Conservation (phyloP, 495 filamentous ascomycete species). For the Cudoniella acicularis region DNA sequence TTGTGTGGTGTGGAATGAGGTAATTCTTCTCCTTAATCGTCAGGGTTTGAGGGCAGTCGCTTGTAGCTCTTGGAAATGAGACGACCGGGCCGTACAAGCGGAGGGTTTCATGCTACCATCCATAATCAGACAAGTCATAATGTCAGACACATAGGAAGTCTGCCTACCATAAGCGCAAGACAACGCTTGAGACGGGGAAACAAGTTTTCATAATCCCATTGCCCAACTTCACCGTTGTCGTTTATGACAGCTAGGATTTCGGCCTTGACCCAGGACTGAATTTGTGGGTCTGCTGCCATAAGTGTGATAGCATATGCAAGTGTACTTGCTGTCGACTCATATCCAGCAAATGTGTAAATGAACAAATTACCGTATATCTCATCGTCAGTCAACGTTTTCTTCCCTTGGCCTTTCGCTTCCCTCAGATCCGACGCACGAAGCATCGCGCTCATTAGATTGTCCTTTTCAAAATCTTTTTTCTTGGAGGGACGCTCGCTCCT, state of each 20-base stretch:
- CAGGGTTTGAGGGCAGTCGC: constrained; percentile 25
- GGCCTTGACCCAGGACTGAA: constrained; percentile 42
- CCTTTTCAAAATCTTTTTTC: background rate
- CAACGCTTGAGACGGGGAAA: constrained; percentile 41
- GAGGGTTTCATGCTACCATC: constrained; percentile 42
- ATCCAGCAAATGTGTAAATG: constrained; percentile 49
- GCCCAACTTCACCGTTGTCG: background rate
- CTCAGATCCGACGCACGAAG: constrained; percentile 20
- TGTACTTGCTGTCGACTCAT: constrained; percentile 51
- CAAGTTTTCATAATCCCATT: constrained; percentile 28
- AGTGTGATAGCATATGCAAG: constrained; percentile 45
- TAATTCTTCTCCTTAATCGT: constrained; percentile 19
- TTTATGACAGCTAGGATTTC: constrained; percentile 30
- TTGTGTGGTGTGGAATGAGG: constrained; percentile 27
- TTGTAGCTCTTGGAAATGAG: constrained; percentile 36
- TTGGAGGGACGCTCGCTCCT: background rate
- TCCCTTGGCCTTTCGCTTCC: constrained; percentile 12
- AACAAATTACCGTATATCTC: constrained; percentile 53
- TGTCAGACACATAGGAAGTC: background rate
- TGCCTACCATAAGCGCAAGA: constrained; percentile 40
- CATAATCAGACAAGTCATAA: background rate
- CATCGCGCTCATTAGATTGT: constrained; percentile 38
- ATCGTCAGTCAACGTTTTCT: constrained; percentile 30
- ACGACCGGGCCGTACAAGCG: constrained; percentile 44
- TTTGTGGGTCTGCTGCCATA: constrained; percentile 42